phyloP scores from a whole-genome alignment of 192 early-diverging fungal species.

The Backusella parvicylindrica region DNA sequence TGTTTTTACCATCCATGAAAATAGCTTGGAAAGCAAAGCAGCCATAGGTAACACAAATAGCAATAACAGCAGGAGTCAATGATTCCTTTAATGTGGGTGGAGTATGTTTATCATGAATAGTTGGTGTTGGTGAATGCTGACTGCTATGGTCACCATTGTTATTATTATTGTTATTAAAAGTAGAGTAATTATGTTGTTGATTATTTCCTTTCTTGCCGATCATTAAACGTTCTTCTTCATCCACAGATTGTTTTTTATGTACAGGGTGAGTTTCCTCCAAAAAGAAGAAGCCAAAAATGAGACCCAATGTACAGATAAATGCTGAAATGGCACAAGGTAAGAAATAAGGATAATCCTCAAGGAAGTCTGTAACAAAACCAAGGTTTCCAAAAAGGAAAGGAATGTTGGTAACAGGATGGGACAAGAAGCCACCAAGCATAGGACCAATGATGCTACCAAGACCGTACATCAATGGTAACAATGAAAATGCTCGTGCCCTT shows the following conservation, averaged over 20 bases:
- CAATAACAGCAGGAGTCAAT: conserved; percentile 17
- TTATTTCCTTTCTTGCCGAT: not conserved
- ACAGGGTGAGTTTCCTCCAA: conserved; percentile 50
- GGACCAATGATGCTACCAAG: conserved; percentile 58
- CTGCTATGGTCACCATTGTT: not conserved
- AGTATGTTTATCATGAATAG: not conserved
- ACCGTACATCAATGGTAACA: conserved; percentile 61
- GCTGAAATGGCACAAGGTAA: conserved; percentile 67
- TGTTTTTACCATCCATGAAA: conserved; percentile 22
- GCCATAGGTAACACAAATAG: conserved; percentile 16
- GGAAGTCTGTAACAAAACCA: conserved; percentile 33
- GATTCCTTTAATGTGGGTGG: conserved; percentile 20
- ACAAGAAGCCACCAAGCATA: conserved; percentile 61
- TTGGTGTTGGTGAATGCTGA: conserved; percentile 8
- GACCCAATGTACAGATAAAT: conserved; percentile 47
- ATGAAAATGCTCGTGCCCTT: conserved; percentile 52
- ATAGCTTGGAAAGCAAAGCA: conserved; percentile 18
- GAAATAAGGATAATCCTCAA: conserved; percentile 61
- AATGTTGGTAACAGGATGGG: conserved; percentile 57
- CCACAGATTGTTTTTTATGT: not conserved
- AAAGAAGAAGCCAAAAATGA: conserved; percentile 46
- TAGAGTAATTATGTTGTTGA: not conserved
- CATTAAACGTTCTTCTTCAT: not conserved
- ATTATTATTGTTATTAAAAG: not conserved
- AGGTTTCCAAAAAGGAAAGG: conserved; percentile 45